phyloP scores from a whole-genome alignment of 352 stramenopile genomes.

The Hyaloperonospora arabidopsidis region DNA sequence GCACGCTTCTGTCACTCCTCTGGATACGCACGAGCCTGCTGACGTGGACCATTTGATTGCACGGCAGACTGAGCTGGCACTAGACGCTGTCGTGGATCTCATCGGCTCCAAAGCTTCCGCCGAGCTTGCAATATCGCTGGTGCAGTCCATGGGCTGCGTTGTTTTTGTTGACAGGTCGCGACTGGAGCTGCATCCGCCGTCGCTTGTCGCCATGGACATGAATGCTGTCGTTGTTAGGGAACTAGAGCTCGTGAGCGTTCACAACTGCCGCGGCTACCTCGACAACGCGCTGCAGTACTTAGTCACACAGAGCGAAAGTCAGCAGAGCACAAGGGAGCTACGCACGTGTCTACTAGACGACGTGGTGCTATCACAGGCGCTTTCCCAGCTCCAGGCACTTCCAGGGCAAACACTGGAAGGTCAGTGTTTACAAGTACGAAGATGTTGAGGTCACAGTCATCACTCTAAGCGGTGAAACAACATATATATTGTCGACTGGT shows the following conservation, averaged over 20 bases:
- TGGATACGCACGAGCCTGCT: slow-evolving; percentile 33
- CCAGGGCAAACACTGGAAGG: slow-evolving; percentile 14
- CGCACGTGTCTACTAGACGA: slow-evolving; percentile 16
- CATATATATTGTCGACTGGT: too few relatives aligned
- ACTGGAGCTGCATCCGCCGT: slow-evolving; percentile 25
- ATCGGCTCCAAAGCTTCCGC: slow-evolving; percentile 34
- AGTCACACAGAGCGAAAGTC: slow-evolving; percentile 10
- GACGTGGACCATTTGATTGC: slow-evolving; percentile 16
- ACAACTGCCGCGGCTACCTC: slow-evolving; percentile 28
- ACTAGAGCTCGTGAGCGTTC: slow-evolving; percentile 35
- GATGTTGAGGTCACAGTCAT: background rate
- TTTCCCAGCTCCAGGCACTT: slow-evolving; percentile 23
- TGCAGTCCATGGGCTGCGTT: slow-evolving; percentile 44
- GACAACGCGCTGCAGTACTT: slow-evolving; percentile 43
- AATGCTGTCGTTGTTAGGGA: slow-evolving; percentile 67
- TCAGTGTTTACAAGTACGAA: slow-evolving; percentile 26
- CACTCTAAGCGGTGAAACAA: too few relatives aligned
- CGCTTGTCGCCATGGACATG: slow-evolving; percentile 47
- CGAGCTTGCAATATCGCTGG: slow-evolving; percentile 32
- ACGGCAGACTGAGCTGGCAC: slow-evolving; percentile 20
- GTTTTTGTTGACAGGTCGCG: slow-evolving; percentile 31
- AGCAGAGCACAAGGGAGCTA: slow-evolving; percentile 17
- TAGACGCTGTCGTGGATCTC: slow-evolving; percentile 52
- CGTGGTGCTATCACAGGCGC: slow-evolving; percentile 18
- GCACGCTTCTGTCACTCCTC: slow-evolving; percentile 24